phyloP scores from a whole-genome alignment of 805 yeast species.

The Candida endomychidarum region DNA sequence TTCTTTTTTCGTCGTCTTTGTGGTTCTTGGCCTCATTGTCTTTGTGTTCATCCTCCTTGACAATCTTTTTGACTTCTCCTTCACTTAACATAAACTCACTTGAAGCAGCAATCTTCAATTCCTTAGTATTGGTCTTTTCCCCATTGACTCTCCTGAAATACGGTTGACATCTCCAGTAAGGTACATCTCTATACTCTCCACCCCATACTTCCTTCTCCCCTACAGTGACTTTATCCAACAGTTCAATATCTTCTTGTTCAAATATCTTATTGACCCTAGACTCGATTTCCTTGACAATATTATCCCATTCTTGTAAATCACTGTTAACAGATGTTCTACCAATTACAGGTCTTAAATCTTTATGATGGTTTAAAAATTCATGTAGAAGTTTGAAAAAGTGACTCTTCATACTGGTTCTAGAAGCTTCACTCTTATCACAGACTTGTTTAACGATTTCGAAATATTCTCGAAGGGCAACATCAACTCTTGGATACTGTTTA shows the following conservation, averaged over 20 bases:
- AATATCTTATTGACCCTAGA: constrained; percentile 57
- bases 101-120: constrained; percentile 40
- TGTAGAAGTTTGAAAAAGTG: constrained; percentile 86
- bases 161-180: constrained; percentile 97
- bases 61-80: neutral
- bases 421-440: constrained; percentile 61
- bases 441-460: constrained; percentile 63
- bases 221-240: constrained; percentile 52
- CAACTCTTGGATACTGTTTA: constrained; percentile 81
- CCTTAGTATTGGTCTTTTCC: constrained; percentile 41
- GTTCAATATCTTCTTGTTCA: constrained; percentile 49
- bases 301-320: constrained; percentile 43
- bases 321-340: constrained; percentile 52
- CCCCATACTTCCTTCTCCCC: constrained; percentile 72
- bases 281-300: constrained; percentile 66
- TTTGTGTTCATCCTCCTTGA: neutral
- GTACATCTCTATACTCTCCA: constrained; percentile 75
- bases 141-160: constrained; percentile 90
- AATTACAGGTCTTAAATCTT: constrained; percentile 72
- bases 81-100: constrained; percentile 10
- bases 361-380: constrained; percentile 74
- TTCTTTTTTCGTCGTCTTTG: neutral
- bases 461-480: constrained; percentile 78
- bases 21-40: constrained; percentile 5
- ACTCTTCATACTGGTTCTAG: constrained; percentile 82